Conservation (phyloP, 345 rosid genomes). For the Isatis tinctoria region DNA sequence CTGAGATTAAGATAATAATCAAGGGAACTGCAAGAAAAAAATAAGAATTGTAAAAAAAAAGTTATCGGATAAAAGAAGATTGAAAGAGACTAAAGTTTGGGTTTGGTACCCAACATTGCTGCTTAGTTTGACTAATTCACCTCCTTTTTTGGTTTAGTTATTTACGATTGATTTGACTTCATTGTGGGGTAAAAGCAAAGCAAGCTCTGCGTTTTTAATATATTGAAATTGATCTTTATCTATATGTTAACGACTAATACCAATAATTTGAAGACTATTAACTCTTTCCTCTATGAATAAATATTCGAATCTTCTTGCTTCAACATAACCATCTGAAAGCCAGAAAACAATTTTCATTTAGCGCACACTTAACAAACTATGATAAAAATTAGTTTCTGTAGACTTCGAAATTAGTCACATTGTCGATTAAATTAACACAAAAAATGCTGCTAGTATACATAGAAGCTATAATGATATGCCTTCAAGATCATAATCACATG, state of each 20-base stretch:
- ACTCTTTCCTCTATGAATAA: neutral
- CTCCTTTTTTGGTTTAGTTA: constrained; percentile 7
- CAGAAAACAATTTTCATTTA: neutral
- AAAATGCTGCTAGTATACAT: neutral
- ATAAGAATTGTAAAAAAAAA: neutral
- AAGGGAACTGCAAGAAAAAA: neutral
- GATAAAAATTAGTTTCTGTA: neutral
- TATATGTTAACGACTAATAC: constrained; percentile 25
- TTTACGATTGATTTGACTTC: constrained; percentile 12
- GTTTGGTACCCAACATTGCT: constrained; percentile 35
- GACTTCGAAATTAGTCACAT: neutral
- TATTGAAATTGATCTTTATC: constrained; percentile 4
- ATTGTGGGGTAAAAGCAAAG: constrained; percentile 14
- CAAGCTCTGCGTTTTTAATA: constrained; percentile 4
- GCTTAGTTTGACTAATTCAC: constrained; percentile 24
- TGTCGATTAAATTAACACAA: neutral
- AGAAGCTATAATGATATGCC: neutral
- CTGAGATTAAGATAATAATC: neutral
- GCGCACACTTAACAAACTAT: neutral
- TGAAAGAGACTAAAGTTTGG: constrained; percentile 11
- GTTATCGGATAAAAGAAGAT: neutral
- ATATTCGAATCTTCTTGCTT: neutral
- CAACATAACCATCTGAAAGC: neutral
- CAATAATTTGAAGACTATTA: constrained; percentile 1
- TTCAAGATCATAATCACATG: neutral